Evolutionary conservation across 306 rosid species (phyloP).

Genomic region (Prinsepia uniflora): DNA sequence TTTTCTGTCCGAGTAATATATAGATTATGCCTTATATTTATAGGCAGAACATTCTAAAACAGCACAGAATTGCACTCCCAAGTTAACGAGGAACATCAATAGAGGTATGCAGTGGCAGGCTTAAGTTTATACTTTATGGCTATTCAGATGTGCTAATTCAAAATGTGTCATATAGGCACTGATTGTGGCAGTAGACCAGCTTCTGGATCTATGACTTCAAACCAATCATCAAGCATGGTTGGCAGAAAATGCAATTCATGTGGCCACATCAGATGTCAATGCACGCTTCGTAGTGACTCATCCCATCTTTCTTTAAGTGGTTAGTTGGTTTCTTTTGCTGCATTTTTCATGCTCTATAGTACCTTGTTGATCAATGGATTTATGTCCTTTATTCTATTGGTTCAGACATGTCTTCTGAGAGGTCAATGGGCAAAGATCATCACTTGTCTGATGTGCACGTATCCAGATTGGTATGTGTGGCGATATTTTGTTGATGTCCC

Average conservation of each 20-base stretch:
- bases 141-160: constrained; percentile 44
- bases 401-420: constrained; percentile 48
- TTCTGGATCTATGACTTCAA: constrained; percentile 34
- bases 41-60: constrained; percentile 46
- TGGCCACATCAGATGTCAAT: constrained; percentile 35
- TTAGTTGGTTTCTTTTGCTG: constrained; percentile 25
- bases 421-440: constrained; percentile 37
- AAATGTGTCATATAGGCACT: constrained; percentile 44
- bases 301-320: constrained; percentile 38
- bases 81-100: constrained; percentile 34
- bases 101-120: constrained; percentile 49
- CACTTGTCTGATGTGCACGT: constrained; percentile 20
- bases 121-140: constrained; percentile 33
- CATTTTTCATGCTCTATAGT: constrained; percentile 10
- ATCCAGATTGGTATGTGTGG: constrained; percentile 40
- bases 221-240: constrained; percentile 24
- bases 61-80: constrained; percentile 27
- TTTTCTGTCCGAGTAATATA: constrained; percentile 19
- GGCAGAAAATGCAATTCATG: constrained; percentile 32
- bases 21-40: constrained; percentile 19
- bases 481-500: neutral
- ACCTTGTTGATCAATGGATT: constrained; percentile 10
- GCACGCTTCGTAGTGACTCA: constrained; percentile 36
- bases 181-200: constrained; percentile 27
- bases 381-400: constrained; percentile 8